Base-by-base conservation (phyloP, 2,329 filamentous ascomycete genomes). In the Aspergillus oerlinghausenensis region DNA sequence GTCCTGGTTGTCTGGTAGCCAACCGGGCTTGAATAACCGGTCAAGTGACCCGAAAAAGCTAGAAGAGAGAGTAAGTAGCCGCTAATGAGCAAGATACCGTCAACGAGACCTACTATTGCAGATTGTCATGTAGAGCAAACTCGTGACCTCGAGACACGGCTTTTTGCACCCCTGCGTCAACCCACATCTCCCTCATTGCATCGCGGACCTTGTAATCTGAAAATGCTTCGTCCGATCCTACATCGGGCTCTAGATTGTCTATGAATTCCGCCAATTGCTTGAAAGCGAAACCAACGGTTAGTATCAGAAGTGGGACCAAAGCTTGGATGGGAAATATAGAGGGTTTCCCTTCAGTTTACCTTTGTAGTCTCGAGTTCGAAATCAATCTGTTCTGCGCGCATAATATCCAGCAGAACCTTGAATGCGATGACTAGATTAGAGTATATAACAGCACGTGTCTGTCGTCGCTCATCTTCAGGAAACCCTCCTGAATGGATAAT, bases 131-230 rank as follows among this genome's bases (percentile, higher is more conserved):
- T 51, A 97, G 83, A 19, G 94, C 93, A 75, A 93, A 97, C 78
- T 97, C 93, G 73, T 97, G 96, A 65, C 94, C 94, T 76, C 94
- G 93, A 51, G 86, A 82, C 63, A 97, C 94, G n/a, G 92, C 91
- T 67, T 86, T 80, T 73, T 91, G 90, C 53, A 97, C 89, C 58
- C 92, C 92, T 43, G 77, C 79, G 73, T 99, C 93, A 26, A 77
- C 78, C 94, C 93, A 99, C 59, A 97, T 80, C 53, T 82, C 82
- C 74, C 89, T 90, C 79, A 97, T 89, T 4, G 93, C 91, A 57
- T 67, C 86, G 79, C 60, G 94, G 79, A 76, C 89, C 51, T 64
- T 71, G 45, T 71, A 61, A 57, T 79, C 74, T 8, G 92, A 90
- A 73, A 97, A 87, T 11, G 85, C 81, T 60, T 97, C 92, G 61